Evolutionary conservation across 83 land plant species (phyloP).

Genomic region (Thuja plicata): DNA sequence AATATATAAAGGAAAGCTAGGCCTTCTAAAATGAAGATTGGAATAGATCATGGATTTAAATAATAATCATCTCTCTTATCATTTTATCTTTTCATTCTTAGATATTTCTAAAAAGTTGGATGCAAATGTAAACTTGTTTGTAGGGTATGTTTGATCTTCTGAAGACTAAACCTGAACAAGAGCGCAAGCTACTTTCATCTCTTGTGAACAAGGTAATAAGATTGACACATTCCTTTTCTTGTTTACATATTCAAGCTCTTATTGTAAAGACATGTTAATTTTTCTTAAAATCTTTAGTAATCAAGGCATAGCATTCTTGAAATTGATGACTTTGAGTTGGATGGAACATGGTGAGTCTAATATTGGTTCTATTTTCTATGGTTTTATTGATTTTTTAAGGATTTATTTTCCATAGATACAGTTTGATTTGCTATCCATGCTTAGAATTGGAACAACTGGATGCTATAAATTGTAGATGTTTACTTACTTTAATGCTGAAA

Average conservation of each 20-base stretch:
- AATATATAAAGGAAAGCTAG: neutral
- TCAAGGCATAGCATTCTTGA: neutral
- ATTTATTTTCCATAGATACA: neutral
- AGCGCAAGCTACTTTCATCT: conserved; percentile 71
- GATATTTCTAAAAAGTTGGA: neutral
- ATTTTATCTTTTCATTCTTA: neutral
- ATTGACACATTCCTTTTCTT: neutral
- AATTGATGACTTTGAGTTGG: neutral
- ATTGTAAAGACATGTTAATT: neutral
- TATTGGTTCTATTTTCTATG: neutral
- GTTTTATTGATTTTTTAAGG: neutral
- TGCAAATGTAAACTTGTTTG: neutral
- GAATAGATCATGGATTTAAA: neutral
- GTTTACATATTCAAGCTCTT: neutral
- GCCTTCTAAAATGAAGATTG: neutral
- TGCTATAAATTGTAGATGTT: neutral
- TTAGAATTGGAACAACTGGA: neutral
- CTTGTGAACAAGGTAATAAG: conserved; percentile 87
- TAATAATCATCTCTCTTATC: neutral
- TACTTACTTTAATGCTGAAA: neutral
- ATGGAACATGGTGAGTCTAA: neutral
- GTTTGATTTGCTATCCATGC: neutral
- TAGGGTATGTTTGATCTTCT: conserved; percentile 79
- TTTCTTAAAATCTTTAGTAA: neutral
- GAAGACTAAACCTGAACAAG: conserved; percentile 90